Conservation (phyloP, 2,329 filamentous ascomycete species). For the Apiospora marii region DNA sequence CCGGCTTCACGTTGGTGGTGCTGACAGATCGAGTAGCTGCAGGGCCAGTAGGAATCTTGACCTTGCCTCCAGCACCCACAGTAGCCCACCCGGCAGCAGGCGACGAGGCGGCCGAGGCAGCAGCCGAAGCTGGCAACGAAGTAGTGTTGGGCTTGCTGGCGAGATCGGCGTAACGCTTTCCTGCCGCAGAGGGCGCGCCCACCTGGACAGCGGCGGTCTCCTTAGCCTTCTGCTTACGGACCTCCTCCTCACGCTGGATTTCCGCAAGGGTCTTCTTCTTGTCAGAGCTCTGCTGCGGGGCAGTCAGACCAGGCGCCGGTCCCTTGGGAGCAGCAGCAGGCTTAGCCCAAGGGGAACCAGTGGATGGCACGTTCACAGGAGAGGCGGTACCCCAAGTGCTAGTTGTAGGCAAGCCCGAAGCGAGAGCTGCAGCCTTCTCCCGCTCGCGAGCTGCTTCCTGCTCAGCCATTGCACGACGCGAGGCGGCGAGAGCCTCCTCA, state of each 20-base stretch:
- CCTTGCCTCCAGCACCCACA: constrained; percentile 91
- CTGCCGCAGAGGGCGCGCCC: constrained; percentile 56
- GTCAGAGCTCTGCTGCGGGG: constrained; percentile 45
- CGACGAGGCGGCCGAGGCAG: constrained; percentile 49
- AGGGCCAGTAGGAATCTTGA: constrained; percentile 75
- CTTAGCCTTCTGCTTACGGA: constrained; percentile 79
- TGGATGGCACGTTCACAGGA: constrained; percentile 65
- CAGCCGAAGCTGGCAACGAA: constrained; percentile 49
- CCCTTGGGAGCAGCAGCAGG: constrained; percentile 58
- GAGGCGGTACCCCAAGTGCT: constrained; percentile 89
- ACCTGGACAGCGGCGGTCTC: constrained; percentile 58
- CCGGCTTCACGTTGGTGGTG: constrained; percentile 51
- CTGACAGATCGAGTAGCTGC: constrained; percentile 57
- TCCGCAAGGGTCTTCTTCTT: constrained; percentile 92
- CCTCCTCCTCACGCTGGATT: constrained; percentile 96
- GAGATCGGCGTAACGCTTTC: constrained; percentile 94
- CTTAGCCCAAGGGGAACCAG: constrained; percentile 72
- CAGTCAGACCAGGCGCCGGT: constrained; percentile 39
- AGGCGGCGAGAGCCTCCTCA: constrained; percentile 80
- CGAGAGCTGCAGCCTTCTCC: constrained; percentile 67
- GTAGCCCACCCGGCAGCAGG: constrained; percentile 83
- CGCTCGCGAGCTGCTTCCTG: constrained; percentile 74
- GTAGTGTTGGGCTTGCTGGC: constrained; percentile 72
- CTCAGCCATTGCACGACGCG: constrained; percentile 80
- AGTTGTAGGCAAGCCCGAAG: constrained; percentile 82